Conservation (phyloP, 2,329 filamentous ascomycete species). For the Verticillium dahliae region DNA sequence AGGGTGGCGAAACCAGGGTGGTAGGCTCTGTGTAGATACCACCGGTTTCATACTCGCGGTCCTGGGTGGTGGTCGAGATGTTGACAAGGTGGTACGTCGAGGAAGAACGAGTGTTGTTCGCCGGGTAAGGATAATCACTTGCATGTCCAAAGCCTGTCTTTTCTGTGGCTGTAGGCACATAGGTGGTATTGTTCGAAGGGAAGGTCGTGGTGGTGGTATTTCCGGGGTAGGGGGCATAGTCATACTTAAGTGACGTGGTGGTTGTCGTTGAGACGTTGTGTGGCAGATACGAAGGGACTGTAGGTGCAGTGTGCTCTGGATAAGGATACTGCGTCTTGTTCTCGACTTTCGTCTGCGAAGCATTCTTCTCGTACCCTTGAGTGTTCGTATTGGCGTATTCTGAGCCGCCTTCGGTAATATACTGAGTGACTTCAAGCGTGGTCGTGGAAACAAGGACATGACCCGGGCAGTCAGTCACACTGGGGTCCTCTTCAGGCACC, state of each 20-base stretch:
- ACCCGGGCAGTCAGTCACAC: background rate
- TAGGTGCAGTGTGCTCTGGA: conserved; percentile 1
- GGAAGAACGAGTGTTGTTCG: background rate
- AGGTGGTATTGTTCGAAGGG: background rate
- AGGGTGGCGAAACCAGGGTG: background rate
- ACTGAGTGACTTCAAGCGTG: conserved; percentile 24
- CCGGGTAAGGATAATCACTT: background rate
- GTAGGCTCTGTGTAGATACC: background rate
- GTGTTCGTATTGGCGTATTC: background rate
- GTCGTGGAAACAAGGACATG: conserved; percentile 19
- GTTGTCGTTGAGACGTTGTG: background rate
- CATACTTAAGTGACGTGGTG: background rate
- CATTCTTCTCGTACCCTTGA: background rate
- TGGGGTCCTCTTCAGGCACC: background rate
- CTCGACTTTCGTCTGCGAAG: background rate
- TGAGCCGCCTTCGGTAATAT: conserved; percentile 20
- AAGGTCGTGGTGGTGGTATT: background rate
- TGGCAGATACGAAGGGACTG: background rate
- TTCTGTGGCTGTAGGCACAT: background rate
- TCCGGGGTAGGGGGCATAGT: background rate
- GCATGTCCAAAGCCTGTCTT: background rate
- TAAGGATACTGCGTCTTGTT: conserved; percentile 4
- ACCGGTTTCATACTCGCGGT: background rate
- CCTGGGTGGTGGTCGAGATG: background rate
- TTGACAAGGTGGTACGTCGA: background rate